Conservation (phyloP, 2,329 filamentous ascomycete species). For the Trichophyton schoenleinii region DNA sequence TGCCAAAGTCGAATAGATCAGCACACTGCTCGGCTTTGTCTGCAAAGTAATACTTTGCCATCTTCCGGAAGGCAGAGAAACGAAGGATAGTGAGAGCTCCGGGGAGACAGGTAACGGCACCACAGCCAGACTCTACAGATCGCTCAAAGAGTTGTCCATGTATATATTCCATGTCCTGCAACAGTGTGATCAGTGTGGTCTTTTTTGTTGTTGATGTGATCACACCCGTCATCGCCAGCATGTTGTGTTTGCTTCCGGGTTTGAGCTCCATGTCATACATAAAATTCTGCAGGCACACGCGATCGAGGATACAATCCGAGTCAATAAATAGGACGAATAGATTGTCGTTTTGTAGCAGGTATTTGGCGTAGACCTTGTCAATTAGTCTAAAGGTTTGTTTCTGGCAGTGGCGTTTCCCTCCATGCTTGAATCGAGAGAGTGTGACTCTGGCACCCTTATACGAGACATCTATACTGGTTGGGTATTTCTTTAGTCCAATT, state of each 20-base stretch:
- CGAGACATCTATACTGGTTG: conserved; percentile 77
- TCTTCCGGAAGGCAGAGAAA: conserved; percentile 88
- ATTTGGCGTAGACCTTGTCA: conserved; percentile 79
- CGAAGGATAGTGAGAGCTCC: conserved; percentile 91
- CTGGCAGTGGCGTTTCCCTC: conserved; percentile 87
- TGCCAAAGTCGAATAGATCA: conserved; percentile 91
- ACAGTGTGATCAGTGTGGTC: conserved; percentile 74
- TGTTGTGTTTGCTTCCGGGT: conserved; percentile 78
- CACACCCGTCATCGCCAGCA: conserved; percentile 95
- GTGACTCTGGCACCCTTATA: conserved; percentile 78
- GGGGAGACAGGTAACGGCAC: conserved; percentile 85
- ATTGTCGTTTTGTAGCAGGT: conserved; percentile 77
- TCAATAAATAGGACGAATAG: conserved; percentile 95
- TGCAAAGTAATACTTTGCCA: conserved; percentile 98
- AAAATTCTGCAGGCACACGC: conserved; percentile 88
- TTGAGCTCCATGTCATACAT: conserved; percentile 98
- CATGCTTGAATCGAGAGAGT: conserved; percentile 81
- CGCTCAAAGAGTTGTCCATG: conserved; percentile 94
- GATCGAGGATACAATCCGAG: conserved; percentile 88
- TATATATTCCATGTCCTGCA: conserved; percentile 97
- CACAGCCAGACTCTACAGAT: conserved; percentile 87
- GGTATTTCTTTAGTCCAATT: conserved; percentile 62
- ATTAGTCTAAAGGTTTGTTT: conserved; percentile 88
- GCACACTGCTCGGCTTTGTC: conserved; percentile 93
- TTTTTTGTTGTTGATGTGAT: conserved; percentile 89